Evolutionary conservation across 1,139 yeast genomes (phyloP).

Genomic region (Blastobotrys proliferans): DNA sequence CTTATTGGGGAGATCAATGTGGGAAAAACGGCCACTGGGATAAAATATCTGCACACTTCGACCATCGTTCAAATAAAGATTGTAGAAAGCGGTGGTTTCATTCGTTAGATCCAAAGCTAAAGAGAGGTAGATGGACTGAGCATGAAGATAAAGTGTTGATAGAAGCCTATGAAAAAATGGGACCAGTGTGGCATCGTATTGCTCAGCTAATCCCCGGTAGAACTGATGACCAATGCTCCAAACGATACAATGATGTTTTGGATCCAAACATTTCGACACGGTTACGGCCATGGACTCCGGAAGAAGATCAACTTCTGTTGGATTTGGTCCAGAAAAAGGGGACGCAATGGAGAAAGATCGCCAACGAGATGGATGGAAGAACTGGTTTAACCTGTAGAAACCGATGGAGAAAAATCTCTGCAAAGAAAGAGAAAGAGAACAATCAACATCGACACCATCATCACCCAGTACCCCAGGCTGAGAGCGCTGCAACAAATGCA

Average conservation of each 20-base stretch:
- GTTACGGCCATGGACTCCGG: constrained; percentile 71
- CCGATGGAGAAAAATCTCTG: constrained; percentile 83
- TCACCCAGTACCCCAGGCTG: background rate
- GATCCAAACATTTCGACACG: constrained; percentile 80
- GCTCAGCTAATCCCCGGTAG: constrained; percentile 73
- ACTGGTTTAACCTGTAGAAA: constrained; percentile 90
- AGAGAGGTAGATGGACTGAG: constrained; percentile 86
- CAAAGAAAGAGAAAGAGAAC: constrained; percentile 55
- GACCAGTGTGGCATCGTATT: constrained; percentile 85
- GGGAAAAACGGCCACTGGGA: constrained; percentile 73
- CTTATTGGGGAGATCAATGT: constrained; percentile 85
- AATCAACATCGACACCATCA: constrained; percentile 21
- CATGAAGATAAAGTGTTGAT: constrained; percentile 70
- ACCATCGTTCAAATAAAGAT: constrained; percentile 79
- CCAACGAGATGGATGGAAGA: constrained; percentile 66
- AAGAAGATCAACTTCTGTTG: constrained; percentile 69
- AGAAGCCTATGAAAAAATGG: constrained; percentile 61
- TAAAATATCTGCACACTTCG: constrained; percentile 58
- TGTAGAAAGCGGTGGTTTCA: constrained; percentile 89
- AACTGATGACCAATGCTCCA: constrained; percentile 94
- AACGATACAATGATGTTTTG: constrained; percentile 81
- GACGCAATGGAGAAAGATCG: constrained; percentile 87
- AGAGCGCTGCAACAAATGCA: too few species aligned
- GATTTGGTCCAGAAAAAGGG: constrained; percentile 67
- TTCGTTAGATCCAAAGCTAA: constrained; percentile 74